These are phyloP conservation scores for Apiospora phragmitis DNA, from an alignment of 2,329 filamentous ascomycete genomes.

Conservation along the genomic window DNA sequence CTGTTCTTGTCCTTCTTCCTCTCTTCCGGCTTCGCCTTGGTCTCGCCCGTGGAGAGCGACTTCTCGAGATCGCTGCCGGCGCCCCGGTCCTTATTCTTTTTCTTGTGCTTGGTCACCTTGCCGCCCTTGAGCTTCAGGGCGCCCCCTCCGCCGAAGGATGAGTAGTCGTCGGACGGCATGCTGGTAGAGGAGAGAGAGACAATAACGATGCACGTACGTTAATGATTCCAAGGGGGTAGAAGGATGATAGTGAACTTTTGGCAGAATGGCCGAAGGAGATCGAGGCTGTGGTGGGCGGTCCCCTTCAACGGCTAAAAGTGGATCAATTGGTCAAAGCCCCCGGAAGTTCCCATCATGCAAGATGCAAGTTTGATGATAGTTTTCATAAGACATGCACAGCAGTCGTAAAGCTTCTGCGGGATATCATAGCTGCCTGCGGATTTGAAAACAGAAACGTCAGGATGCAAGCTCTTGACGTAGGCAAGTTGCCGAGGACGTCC, in stretches of 20 bases:
- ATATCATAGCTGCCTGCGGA: background rate
- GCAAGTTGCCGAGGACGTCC: background rate
- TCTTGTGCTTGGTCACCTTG: slow-evolving; percentile 63
- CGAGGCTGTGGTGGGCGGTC: background rate
- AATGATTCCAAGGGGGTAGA: background rate
- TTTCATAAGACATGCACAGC: background rate
- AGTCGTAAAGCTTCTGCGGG: background rate
- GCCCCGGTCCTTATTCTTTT: slow-evolving; percentile 56
- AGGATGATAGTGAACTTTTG: background rate
- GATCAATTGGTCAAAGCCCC: background rate
- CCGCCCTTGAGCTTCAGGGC: slow-evolving; percentile 84
- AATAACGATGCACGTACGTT: background rate
- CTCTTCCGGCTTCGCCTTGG: slow-evolving; percentile 34
- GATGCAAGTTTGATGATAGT: background rate
- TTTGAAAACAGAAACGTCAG: background rate
- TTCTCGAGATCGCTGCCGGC: slow-evolving; percentile 43
- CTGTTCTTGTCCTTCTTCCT: slow-evolving; percentile 28
- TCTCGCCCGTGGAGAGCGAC: slow-evolving; percentile 38
- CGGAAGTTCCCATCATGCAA: background rate
- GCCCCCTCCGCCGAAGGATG: slow-evolving; percentile 63
- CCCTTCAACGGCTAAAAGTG: background rate
- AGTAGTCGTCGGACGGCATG: slow-evolving; percentile 78
- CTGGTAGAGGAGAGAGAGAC: slow-evolving; percentile 13
- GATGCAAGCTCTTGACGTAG: background rate
- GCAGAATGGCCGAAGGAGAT: background rate